Conservation (phyloP, 169 alveolate species). For the Cryptosporidium muris region DNA sequence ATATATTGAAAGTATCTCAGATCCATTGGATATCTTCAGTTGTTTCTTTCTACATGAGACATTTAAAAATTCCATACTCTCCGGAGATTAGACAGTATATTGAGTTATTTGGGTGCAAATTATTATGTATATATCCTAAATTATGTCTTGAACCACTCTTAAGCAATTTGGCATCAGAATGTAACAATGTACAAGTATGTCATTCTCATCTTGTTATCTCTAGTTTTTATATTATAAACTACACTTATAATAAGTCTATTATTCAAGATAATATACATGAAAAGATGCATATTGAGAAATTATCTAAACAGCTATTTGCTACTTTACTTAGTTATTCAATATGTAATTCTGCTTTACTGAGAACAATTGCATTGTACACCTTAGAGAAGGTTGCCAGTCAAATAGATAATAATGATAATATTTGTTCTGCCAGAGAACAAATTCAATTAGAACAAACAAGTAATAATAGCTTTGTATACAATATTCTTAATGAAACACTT, state of each 20-base stretch:
- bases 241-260: slow-evolving; percentile 9
- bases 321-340: slow-evolving; percentile 29
- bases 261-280: slow-evolving; percentile 5
- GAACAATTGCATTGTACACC: slow-evolving; percentile 36
- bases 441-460: not conserved
- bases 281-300: not conserved
- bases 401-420: slow-evolving; percentile 3
- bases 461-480: not conserved
- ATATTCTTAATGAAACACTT: not conserved
- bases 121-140: slow-evolving; percentile 20
- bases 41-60: slow-evolving; percentile 22
- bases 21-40: slow-evolving; percentile 1
- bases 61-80: slow-evolving; percentile 7
- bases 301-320: slow-evolving; percentile 20
- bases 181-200: slow-evolving; percentile 34
- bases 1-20: slow-evolving; percentile 23
- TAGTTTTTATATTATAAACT: slow-evolving; percentile 24
- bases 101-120: slow-evolving; percentile 50
- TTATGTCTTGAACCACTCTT: slow-evolving; percentile 3
- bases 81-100: slow-evolving; percentile 69
- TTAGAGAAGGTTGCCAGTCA: not conserved
- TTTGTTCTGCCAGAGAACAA: not conserved
- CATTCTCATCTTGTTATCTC: slow-evolving; percentile 39
- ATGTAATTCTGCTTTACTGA: slow-evolving; percentile 48
- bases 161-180: slow-evolving; percentile 8